Base-by-base conservation (phyloP, 2,329 filamentous ascomycete species). In the Bimuria novae-zelandiae region DNA sequence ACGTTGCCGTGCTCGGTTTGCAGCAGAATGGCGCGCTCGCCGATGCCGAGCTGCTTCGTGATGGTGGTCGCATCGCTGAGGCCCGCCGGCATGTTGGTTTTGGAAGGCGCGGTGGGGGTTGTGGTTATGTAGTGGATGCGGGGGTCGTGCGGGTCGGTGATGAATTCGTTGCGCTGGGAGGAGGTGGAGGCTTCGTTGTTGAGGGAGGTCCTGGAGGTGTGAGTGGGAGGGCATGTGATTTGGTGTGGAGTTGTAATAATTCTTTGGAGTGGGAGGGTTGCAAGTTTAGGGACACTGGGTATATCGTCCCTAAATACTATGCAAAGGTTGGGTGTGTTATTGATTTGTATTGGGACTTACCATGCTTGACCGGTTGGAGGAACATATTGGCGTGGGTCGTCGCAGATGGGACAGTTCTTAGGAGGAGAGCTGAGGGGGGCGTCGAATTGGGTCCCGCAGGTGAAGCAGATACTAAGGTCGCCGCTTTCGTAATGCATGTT, bases 381-480 rank as follows among this genome's bases (percentile, higher is more conserved):
- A 0, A 89, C 84, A 65, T 82, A 91, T 72, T 91, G 88, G 4
- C 89, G 82, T 0, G 87, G 19, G 43, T 52, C 33, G 49, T 90
- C 87, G 74, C 89, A 92, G 57, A 91, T 89, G 52, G 82, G 80
- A 74, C 88, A 91, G 4, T 77, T 81, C 49, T 75, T 79, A 37
- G 85, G 74, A 23, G 77, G 64, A 11, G 72, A 56, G 35, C 75
- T 74, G 55, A 84, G 78, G 0, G 79, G 67, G 2, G 77, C 76
- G 39, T 85, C 83, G 70, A 80, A 90, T 65, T 91, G 88, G 0
- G 87, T 89, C 19, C 87, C 88, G 69, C 88, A 91, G 4, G 87
- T 81, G 7, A 77, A 79, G 76, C 88, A 91, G 59, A 90, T 77
- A 30, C 88, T 79, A 29, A 78, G 75, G 49, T 79, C 67, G 33